These are phyloP conservation scores for Naegleria fowleri DNA, from an alignment of 208 protist species.

Conservation along the genomic window DNA sequence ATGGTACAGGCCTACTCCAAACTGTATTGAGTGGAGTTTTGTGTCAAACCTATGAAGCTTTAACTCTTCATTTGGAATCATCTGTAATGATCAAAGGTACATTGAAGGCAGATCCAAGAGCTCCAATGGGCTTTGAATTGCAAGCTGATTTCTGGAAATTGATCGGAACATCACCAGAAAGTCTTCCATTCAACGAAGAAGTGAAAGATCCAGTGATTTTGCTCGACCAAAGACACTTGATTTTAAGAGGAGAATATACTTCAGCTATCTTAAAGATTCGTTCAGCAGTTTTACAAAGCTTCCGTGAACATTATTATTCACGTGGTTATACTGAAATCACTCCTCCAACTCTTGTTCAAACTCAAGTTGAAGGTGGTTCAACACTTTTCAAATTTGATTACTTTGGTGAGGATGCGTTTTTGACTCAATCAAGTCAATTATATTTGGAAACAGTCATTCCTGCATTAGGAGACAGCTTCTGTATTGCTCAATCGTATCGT, in stretches of 20 bases:
- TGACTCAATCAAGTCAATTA: conserved; percentile 97
- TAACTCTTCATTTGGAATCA: conserved; percentile 40
- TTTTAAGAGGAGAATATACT: conserved; percentile 78
- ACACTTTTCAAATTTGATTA: conserved; percentile 95
- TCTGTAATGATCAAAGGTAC: conserved; percentile 39
- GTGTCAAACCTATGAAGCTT: neutral
- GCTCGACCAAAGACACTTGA: conserved; percentile 88
- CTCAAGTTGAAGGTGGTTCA: conserved; percentile 92
- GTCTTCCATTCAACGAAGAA: conserved; percentile 63
- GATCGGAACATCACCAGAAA: neutral
- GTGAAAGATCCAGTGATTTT: conserved; percentile 74
- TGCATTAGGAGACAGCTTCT: conserved; percentile 91
- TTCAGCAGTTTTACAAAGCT: conserved; percentile 71
- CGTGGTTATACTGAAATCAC: conserved; percentile 84
- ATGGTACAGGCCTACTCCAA: conserved; percentile 71
- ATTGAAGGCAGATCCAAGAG: neutral
- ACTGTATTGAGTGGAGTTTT: conserved; percentile 54
- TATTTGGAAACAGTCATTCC: conserved; percentile 94
- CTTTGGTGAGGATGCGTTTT: conserved; percentile 91
- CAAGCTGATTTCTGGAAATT: conserved; percentile 29
- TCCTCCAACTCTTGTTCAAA: conserved; percentile 96
- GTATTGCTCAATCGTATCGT: conserved; percentile 89
- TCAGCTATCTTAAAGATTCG: conserved; percentile 79
- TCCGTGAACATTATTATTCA: conserved; percentile 90
- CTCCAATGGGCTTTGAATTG: conserved; percentile 21